A percentile compares a stretch with the other conserved stretches of the same genome.
Conservation (phyloP, 2,329 filamentous ascomycete genomes). For the Colletotrichum echinochloae region DNA sequence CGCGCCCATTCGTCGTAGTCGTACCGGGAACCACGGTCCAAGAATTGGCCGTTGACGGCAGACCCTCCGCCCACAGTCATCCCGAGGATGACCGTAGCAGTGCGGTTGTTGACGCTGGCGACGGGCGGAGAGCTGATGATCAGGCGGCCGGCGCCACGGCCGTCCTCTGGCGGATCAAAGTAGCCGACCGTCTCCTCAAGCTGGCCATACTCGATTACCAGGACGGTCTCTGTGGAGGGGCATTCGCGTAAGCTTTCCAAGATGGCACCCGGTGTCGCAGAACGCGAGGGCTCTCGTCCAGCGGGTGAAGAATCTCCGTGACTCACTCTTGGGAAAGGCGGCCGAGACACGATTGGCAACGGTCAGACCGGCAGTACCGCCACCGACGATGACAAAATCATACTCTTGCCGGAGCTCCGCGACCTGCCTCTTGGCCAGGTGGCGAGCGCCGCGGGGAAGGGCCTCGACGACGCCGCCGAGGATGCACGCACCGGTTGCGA, state of each 20-base stretch:
- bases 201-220: not conserved
- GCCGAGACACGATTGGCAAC: slow-evolving; percentile 49
- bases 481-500: not conserved
- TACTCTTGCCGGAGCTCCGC: slow-evolving; percentile 46
- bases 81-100: slow-evolving; percentile 47
- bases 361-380: slow-evolving; percentile 50
- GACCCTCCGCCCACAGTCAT: slow-evolving; percentile 52
- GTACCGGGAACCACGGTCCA: slow-evolving; percentile 50
- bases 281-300: not conserved
- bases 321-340: slow-evolving; percentile 46
- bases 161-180: slow-evolving; percentile 46
- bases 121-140: slow-evolving; percentile 45
- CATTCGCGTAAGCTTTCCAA: not conserved
- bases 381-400: slow-evolving; percentile 49
- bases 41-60: slow-evolving; percentile 53
- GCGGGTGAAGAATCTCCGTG: not conserved
- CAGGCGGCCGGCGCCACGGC: slow-evolving; percentile 43
- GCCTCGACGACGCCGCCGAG: slow-evolving; percentile 36
- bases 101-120: slow-evolving; percentile 46
- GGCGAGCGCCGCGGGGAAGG: slow-evolving; percentile 38
- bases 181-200: slow-evolving; percentile 41
- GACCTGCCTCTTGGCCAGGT: slow-evolving; percentile 43
- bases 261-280: not conserved
- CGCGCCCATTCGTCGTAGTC: slow-evolving; percentile 53
- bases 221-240: not conserved